These are phyloP conservation scores for Cytospora leucostoma DNA, from an alignment of 2,329 filamentous ascomycete genomes.

Conservation along the genomic window DNA sequence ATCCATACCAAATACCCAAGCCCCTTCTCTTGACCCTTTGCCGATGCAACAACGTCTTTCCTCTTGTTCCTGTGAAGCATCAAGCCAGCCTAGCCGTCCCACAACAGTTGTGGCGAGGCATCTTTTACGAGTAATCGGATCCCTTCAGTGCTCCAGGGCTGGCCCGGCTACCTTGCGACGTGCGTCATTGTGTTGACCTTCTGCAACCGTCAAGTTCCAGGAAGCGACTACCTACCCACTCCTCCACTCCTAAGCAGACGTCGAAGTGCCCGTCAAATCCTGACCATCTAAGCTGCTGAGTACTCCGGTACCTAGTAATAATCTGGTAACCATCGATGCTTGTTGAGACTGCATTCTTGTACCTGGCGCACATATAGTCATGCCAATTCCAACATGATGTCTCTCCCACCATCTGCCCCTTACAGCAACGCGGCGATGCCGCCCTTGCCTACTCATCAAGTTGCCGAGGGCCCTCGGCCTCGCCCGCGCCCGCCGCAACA, in stretches of 20 bases:
- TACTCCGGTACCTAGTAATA: constrained; percentile 1
- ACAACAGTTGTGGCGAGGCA: constrained; percentile 1
- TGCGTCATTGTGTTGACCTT: constrained; percentile 22
- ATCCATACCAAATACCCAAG: too few species aligned
- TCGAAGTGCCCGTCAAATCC: not conserved
- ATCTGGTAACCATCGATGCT: constrained; percentile 11
- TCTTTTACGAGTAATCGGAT: constrained; percentile 6
- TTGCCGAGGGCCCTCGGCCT: constrained; percentile 13
- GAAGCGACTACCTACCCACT: constrained; percentile 22
- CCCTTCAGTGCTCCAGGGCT: not conserved
- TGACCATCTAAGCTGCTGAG: not conserved
- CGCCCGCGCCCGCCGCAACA: constrained; percentile 20
- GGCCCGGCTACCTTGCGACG: constrained; percentile 13
- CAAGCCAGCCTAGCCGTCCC: not conserved
- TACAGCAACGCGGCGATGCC: constrained; percentile 21
- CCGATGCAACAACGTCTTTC: not conserved
- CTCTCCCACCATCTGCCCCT: constrained; percentile 21
- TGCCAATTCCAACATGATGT: constrained; percentile 25
- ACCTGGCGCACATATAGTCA: constrained; percentile 19
- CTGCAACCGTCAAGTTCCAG: constrained; percentile 12
- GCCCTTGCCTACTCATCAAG: constrained; percentile 20
- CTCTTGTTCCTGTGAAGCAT: not conserved
- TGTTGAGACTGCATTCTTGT: constrained; percentile 7
- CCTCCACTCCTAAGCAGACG: not conserved
- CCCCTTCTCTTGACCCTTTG: not conserved